Evolutionary conservation across 2,329 filamentous ascomycete genomes (phyloP).

Genomic region (Alternaria triticina): DNA sequence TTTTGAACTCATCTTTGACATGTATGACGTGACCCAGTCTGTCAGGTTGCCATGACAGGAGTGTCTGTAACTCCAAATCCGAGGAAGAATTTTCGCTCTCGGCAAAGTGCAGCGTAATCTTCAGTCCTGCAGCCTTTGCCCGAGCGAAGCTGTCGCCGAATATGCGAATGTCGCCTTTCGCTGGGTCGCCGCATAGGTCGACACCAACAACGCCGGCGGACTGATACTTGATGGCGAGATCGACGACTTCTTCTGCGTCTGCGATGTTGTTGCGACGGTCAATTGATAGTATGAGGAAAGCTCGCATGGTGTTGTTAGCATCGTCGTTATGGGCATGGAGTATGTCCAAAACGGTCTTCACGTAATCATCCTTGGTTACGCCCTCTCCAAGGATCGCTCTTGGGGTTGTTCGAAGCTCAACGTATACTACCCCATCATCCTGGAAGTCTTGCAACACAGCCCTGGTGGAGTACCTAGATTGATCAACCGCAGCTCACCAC

Average conservation of each 20-base stretch:
- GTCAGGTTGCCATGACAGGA: constrained; percentile 71
- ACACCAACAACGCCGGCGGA: constrained; percentile 70
- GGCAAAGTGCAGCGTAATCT: constrained; percentile 78
- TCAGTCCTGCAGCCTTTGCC: constrained; percentile 63
- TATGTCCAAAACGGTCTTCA: constrained; percentile 69
- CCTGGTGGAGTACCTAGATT: constrained; percentile 62
- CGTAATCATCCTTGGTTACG: constrained; percentile 69
- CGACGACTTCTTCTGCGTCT: constrained; percentile 69
- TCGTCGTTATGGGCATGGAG: constrained; percentile 61
- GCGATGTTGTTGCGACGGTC: constrained; percentile 68
- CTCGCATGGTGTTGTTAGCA: constrained; percentile 56
- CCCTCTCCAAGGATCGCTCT: constrained; percentile 62
- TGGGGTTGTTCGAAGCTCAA: constrained; percentile 82
- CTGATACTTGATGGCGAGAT: constrained; percentile 65
- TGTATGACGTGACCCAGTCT: constrained; percentile 82
- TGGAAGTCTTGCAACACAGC: constrained; percentile 66
- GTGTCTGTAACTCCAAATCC: constrained; percentile 65
- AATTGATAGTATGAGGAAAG: constrained; percentile 74
- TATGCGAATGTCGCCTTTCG: constrained; percentile 64
- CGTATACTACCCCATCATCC: constrained; percentile 74
- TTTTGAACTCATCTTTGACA: constrained; percentile 66
- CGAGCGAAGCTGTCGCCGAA: constrained; percentile 66
- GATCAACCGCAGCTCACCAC: constrained; percentile 13
- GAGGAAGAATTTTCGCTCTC: constrained; percentile 67
- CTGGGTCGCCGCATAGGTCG: constrained; percentile 80